A percentile compares a stretch with the other conserved stretches of the same genome.
phyloP scores from a whole-genome alignment of 1,284 basidiomycete species.

The Phellopilus nigrolimitatus region DNA sequence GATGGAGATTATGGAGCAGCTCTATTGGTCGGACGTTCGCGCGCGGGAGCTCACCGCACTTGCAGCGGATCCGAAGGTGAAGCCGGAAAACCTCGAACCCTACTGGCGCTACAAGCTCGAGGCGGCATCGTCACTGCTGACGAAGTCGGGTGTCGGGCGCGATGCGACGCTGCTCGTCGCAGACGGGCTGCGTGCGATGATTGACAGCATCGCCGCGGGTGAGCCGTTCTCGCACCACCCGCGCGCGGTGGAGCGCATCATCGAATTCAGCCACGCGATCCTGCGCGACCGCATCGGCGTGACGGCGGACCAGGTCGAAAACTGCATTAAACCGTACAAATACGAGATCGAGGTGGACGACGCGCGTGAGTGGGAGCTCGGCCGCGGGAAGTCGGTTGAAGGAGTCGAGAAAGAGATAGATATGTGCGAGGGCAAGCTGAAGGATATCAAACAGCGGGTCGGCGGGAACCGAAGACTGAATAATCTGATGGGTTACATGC shows the following conservation, averaged over 20 bases:
- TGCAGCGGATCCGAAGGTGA: slow-evolving; percentile 66
- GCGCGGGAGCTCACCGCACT: slow-evolving; percentile 72
- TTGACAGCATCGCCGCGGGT: slow-evolving; percentile 80
- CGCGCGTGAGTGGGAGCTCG: slow-evolving; percentile 89
- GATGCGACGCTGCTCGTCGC: slow-evolving; percentile 94
- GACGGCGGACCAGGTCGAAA: slow-evolving; percentile 98
- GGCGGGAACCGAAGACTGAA: slow-evolving; percentile 81
- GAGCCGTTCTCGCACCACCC: slow-evolving; percentile 95
- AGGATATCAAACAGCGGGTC: slow-evolving; percentile 80
- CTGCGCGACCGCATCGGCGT: slow-evolving; percentile 87
- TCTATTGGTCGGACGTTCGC: slow-evolving; percentile 90
- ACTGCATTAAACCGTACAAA: slow-evolving; percentile 99
- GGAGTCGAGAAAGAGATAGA: slow-evolving; percentile 81
- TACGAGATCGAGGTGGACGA: slow-evolving; percentile 91
- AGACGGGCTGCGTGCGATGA: slow-evolving; percentile 84
- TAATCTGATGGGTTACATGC: slow-evolving; percentile 79
- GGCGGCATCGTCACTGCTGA: slow-evolving; percentile 85
- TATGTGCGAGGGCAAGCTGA: slow-evolving; percentile 84
- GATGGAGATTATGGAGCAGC: slow-evolving; percentile 94
- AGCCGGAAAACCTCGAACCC: slow-evolving; percentile 76
- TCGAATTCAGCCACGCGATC: slow-evolving; percentile 90
- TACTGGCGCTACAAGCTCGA: slow-evolving; percentile 98
- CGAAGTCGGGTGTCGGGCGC: slow-evolving; percentile 95
- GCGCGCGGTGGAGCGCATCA: slow-evolving; percentile 80
- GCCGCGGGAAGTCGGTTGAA: slow-evolving; percentile 69